Evolutionary conservation across 345 rosid species (phyloP).

Genomic region (Bretschneidera sinensis): DNA sequence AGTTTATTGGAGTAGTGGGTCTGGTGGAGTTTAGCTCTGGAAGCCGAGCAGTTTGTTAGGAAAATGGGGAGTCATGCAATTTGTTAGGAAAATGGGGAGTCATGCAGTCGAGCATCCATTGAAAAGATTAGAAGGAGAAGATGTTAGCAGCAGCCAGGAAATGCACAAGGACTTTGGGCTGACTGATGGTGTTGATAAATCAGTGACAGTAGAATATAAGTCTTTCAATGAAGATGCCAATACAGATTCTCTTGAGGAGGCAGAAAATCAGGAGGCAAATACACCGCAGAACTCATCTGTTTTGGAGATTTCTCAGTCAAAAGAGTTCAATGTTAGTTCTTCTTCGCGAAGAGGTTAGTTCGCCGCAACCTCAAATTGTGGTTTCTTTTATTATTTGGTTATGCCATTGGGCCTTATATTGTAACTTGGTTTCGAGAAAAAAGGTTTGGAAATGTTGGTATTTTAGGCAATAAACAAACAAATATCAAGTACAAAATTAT

Average conservation of each 20-base stretch:
- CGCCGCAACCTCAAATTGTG: constrained; percentile 1
- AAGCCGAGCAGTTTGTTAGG: neutral
- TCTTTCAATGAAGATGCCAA: constrained; percentile 22
- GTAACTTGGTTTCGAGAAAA: neutral
- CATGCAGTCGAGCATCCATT: constrained; percentile 46
- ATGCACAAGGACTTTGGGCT: constrained; percentile 14
- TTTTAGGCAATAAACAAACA: too few relatives aligned
- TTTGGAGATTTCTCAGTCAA: constrained; percentile 24
- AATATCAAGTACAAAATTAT: too few relatives aligned
- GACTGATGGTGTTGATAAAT: constrained; percentile 14
- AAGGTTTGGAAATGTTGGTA: too few relatives aligned
- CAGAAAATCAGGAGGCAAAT: constrained; percentile 25
- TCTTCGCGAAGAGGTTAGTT: constrained; percentile 39
- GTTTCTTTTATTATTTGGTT: neutral
- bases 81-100: constrained; percentile 39
- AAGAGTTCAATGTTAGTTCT: constrained; percentile 20
- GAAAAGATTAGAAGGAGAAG: constrained; percentile 29
- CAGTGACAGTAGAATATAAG: constrained; percentile 15
- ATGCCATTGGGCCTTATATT: neutral
- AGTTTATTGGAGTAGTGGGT: neutral
- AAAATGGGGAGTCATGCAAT: constrained; percentile 54
- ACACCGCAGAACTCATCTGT: constrained; percentile 26
- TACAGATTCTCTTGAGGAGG: constrained; percentile 10
- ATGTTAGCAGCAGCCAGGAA: constrained; percentile 23
- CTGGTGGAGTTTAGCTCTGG: constrained; percentile 11